Percentiles rank a stretch among this genome's conserved stretches.
Evolutionary conservation across 2,329 filamentous ascomycete species (phyloP).

Genomic region (Chrysoporthe puriensis): DNA sequence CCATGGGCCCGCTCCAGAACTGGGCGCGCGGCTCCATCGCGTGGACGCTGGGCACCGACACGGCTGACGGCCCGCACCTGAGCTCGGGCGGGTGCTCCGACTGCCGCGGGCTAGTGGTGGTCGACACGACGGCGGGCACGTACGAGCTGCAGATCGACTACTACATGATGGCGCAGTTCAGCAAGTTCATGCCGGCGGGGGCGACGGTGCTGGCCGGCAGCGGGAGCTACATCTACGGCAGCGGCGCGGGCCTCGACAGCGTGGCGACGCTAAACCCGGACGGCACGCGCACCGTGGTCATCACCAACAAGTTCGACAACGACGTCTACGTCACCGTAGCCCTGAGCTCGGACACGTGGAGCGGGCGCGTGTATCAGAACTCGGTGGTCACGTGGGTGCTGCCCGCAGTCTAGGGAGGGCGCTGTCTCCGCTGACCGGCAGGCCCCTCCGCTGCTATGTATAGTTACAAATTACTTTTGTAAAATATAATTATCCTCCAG

Average conservation of each 20-base stretch:
- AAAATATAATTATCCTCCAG: not conserved
- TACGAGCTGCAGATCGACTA: slow-evolving; percentile 54
- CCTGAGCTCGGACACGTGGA: slow-evolving; percentile 44
- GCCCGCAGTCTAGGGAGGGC: slow-evolving; percentile 32
- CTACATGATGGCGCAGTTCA: slow-evolving; percentile 59
- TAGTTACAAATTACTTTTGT: not conserved
- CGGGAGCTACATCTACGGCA: slow-evolving; percentile 48
- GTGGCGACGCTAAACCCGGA: slow-evolving; percentile 53
- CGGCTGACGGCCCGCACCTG: slow-evolving; percentile 47
- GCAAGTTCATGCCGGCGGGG: slow-evolving; percentile 50
- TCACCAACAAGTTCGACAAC: slow-evolving; percentile 51
- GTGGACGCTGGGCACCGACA: slow-evolving; percentile 50
- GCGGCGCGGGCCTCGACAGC: slow-evolving; percentile 45
- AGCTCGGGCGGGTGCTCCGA: slow-evolving; percentile 44
- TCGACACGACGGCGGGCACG: slow-evolving; percentile 50
- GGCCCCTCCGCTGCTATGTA: not conserved
- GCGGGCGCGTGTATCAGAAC: slow-evolving; percentile 39
- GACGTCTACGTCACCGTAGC: slow-evolving; percentile 47
- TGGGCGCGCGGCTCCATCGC: slow-evolving; percentile 49
- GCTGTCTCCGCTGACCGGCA: not conserved
- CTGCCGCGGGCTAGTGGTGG: slow-evolving; percentile 57
- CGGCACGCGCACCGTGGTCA: slow-evolving; percentile 48
- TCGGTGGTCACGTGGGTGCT: slow-evolving; percentile 47
- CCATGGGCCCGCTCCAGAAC: slow-evolving; percentile 53
- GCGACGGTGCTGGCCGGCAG: slow-evolving; percentile 46